A percentile compares a stretch with the other conserved stretches of the same genome.
phyloP scores from a whole-genome alignment of 2,329 filamentous ascomycete genomes.

The Chaetomiaceae sp. region DNA sequence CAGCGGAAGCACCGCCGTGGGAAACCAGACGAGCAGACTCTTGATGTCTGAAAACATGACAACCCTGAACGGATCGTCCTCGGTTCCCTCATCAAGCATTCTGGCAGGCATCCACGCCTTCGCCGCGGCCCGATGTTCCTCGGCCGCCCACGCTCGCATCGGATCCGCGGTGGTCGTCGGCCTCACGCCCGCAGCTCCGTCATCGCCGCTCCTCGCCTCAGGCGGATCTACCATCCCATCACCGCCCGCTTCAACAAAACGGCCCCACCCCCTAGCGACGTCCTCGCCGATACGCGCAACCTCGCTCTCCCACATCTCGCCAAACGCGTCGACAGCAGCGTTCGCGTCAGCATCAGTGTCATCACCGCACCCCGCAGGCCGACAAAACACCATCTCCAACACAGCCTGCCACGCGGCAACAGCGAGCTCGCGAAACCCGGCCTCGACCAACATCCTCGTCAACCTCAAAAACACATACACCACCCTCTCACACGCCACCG shows the following conservation, averaged over 20 bases:
- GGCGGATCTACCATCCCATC: slow-evolving; percentile 37
- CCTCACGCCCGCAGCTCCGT: slow-evolving; percentile 16
- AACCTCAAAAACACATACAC: slow-evolving; percentile 70
- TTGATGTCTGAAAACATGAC: slow-evolving; percentile 75
- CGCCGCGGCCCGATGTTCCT: slow-evolving; percentile 49
- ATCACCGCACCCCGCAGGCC: slow-evolving; percentile 28
- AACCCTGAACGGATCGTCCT: slow-evolving; percentile 78
- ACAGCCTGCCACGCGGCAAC: slow-evolving; percentile 78
- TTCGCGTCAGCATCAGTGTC: slow-evolving; percentile 15
- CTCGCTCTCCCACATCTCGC: slow-evolving; percentile 85
- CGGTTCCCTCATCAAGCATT: slow-evolving; percentile 66
- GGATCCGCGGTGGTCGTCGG: slow-evolving; percentile 40
- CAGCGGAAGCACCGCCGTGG: slow-evolving; percentile 31
- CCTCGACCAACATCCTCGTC: slow-evolving; percentile 69
- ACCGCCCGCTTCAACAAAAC: slow-evolving; percentile 40
- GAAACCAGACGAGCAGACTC: slow-evolving; percentile 53
- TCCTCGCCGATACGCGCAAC: slow-evolving; percentile 71
- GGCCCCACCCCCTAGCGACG: slow-evolving; percentile 64
- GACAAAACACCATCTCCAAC: slow-evolving; percentile 66
- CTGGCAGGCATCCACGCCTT: slow-evolving; percentile 61
- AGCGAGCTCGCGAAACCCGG: slow-evolving; percentile 73
- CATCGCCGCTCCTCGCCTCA: slow-evolving; percentile 32
- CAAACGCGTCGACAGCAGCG: slow-evolving; percentile 44
- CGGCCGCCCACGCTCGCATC: slow-evolving; percentile 47
- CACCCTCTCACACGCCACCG: slow-evolving; percentile 37